phyloP scores from a whole-genome alignment of 345 rosid species.

The Moricandia moricandioides region DNA sequence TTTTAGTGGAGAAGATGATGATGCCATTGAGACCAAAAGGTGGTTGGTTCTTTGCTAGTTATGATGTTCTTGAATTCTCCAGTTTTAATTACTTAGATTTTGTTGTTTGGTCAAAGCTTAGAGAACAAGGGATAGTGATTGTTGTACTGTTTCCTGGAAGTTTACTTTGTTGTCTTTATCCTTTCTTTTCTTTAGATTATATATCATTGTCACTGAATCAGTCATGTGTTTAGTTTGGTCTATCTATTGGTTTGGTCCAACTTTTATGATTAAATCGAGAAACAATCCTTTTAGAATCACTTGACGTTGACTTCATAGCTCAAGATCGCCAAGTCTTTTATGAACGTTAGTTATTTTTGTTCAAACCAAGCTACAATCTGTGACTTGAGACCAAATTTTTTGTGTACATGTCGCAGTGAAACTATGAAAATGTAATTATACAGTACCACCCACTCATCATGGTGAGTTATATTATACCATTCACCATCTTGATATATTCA shows the following conservation, averaged over 20 bases:
- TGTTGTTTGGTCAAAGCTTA: constrained; percentile 27
- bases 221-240: not conserved
- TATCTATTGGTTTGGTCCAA: constrained; percentile 1
- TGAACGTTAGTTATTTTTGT: not conserved
- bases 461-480: not conserved
- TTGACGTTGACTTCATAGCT: not conserved
- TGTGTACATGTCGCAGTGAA: not conserved
- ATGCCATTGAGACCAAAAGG: constrained; percentile 15
- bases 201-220: not conserved
- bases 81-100: constrained; percentile 18
- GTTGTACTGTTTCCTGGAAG: constrained; percentile 28
- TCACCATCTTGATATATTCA: not conserved
- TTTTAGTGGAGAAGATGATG: constrained; percentile 35
- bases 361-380: not conserved
- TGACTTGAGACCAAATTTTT: not conserved
- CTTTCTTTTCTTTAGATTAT: not conserved
- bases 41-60: constrained; percentile 16
- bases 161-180: constrained; percentile 24
- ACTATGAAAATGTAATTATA: not conserved
- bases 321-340: not conserved
- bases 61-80: constrained; percentile 19
- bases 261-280: not conserved
- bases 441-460: not conserved
- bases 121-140: constrained; percentile 27
- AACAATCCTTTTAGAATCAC: not conserved